Percentiles rank a stretch among this genome's conserved stretches.
These are phyloP conservation scores for Penicillium crustosum DNA, from an alignment of 2,329 filamentous ascomycete species.

Conservation along the genomic window DNA sequence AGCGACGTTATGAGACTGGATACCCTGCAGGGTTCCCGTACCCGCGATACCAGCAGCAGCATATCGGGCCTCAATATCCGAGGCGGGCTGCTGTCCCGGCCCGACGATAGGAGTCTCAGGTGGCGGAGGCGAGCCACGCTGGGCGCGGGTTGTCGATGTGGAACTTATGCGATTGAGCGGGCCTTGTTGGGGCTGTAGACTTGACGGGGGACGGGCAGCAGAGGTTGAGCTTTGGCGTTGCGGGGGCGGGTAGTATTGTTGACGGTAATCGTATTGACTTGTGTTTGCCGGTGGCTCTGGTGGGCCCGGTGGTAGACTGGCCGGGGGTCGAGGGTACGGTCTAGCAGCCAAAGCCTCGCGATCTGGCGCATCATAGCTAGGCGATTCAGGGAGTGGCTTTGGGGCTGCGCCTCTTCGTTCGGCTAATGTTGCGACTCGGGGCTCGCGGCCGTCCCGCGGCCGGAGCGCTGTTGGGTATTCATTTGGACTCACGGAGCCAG, in stretches of 20 bases:
- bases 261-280: slow-evolving; percentile 55
- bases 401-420: slow-evolving; percentile 74
- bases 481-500: slow-evolving; percentile 30
- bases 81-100: slow-evolving; percentile 67
- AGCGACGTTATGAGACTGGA: slow-evolving; percentile 74
- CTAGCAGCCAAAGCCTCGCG: slow-evolving; percentile 79
- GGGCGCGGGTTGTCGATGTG: slow-evolving; percentile 87
- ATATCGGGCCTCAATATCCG: slow-evolving; percentile 87
- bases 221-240: slow-evolving; percentile 28
- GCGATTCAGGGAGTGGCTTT: slow-evolving; percentile 79
- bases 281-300: slow-evolving; percentile 26
- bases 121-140: slow-evolving; percentile 87
- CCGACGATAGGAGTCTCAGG: slow-evolving; percentile 86
- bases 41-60: slow-evolving; percentile 88
- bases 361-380: slow-evolving; percentile 72
- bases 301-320: slow-evolving; percentile 38
- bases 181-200: slow-evolving; percentile 48
- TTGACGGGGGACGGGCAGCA: slow-evolving; percentile 26
- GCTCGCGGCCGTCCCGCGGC: slow-evolving; percentile 52
- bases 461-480: slow-evolving; percentile 45
- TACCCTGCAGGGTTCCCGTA: slow-evolving; percentile 73
- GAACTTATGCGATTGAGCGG: slow-evolving; percentile 66
- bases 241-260: slow-evolving; percentile 64
- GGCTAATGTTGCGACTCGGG: slow-evolving; percentile 63
- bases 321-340: slow-evolving; percentile 44